phyloP scores from a whole-genome alignment of 176 grass and related monocot genomes.

The Aegilops sharonensis region DNA sequence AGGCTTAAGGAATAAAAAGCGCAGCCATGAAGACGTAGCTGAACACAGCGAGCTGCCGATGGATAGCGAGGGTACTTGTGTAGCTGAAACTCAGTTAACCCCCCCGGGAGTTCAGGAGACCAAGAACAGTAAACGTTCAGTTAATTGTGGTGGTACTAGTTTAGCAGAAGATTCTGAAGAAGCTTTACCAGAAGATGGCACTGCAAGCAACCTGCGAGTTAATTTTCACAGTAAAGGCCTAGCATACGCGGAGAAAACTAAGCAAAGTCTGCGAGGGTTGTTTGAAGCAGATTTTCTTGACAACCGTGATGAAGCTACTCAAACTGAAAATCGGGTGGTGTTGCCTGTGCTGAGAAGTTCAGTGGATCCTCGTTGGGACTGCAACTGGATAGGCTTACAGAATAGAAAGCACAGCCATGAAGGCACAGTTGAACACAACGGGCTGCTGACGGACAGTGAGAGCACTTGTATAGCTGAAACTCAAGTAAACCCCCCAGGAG shows the following conservation, averaged over 20 bases:
- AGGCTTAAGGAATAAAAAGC: neutral
- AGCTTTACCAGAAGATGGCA: neutral
- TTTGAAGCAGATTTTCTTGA: constrained; percentile 36
- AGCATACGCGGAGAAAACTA: constrained; percentile 28
- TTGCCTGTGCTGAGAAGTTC: too few species aligned
- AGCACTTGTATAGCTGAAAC: constrained; percentile 6
- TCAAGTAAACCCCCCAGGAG: neutral
- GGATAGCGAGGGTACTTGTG: neutral
- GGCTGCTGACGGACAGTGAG: neutral
- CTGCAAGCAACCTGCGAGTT: neutral
- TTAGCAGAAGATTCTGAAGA: neutral
- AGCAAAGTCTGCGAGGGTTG: constrained; percentile 37
- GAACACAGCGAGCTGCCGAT: neutral
- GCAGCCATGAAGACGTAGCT: neutral
- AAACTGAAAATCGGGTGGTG: neutral
- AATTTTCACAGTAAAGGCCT: neutral
- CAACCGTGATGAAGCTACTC: neutral
- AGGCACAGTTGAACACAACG: neutral
- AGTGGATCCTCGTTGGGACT: neutral
- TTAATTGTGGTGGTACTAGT: neutral
- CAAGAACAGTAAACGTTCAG: neutral
- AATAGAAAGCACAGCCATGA: neutral
- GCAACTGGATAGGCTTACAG: neutral
- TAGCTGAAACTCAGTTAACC: constrained; percentile 2
- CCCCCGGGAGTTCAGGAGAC: neutral